Evolutionary conservation across 2,329 filamentous ascomycete species (phyloP).

Genomic region (Plenodomus biglobosus): DNA sequence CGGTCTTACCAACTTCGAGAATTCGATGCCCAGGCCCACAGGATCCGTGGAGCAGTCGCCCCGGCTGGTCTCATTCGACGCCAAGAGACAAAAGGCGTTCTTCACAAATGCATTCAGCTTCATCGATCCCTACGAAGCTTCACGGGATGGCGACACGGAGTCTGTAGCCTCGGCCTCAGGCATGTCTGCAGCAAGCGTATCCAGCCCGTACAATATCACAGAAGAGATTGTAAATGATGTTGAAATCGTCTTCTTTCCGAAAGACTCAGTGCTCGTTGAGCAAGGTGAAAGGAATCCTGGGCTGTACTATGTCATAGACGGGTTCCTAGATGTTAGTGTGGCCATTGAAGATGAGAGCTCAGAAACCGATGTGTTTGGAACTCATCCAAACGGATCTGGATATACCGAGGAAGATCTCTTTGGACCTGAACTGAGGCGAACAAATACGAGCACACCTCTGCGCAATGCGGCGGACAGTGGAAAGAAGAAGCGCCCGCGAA

Average conservation of each 20-base stretch:
- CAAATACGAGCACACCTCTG: conserved; percentile 25
- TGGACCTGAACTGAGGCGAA: conserved; percentile 28
- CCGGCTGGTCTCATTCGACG: conserved; percentile 79
- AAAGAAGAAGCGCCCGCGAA: conserved; percentile 58
- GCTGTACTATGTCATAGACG: conserved; percentile 95
- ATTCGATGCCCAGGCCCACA: conserved; percentile 61
- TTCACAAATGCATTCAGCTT: conserved; percentile 90
- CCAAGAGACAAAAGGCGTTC: conserved; percentile 73
- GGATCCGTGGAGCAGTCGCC: conserved; percentile 83
- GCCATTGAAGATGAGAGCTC: conserved; percentile 65
- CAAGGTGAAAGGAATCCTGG: conserved; percentile 97
- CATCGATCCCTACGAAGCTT: conserved; percentile 80
- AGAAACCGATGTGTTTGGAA: conserved; percentile 49
- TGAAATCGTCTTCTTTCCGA: conserved; percentile 96
- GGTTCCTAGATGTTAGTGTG: conserved; percentile 93
- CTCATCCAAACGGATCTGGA: conserved; percentile 38
- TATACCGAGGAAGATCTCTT: conserved; percentile 44
- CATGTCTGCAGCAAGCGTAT: conserved; percentile 54
- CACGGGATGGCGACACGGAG: conserved; percentile 80
- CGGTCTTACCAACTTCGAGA: conserved; percentile 71
- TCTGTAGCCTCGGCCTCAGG: conserved; percentile 65
- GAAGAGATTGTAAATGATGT: conserved; percentile 88
- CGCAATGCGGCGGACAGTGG: conserved; percentile 33
- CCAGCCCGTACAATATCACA: conserved; percentile 65
- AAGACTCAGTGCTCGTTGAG: conserved; percentile 91